These are phyloP conservation scores for Prunus campanulata DNA, from an alignment of 306 rosid species.

Conservation along the genomic window DNA sequence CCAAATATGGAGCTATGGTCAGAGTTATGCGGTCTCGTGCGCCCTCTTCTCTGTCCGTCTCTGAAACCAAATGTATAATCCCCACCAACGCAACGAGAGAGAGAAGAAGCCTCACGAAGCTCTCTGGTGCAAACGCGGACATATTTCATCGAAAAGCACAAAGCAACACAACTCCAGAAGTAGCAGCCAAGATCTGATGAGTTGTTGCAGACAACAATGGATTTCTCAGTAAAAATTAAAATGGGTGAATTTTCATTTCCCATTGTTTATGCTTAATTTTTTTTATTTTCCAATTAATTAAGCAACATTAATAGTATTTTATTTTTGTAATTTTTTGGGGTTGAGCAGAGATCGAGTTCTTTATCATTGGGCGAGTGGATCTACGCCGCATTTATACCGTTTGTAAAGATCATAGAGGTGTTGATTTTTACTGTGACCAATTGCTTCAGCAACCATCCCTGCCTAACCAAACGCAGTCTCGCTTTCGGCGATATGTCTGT, in stretches of 20 bases:
- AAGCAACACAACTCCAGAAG: not conserved
- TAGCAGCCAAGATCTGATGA: slow-evolving; percentile 1
- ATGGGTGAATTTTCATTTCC: not conserved
- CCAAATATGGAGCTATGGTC: too few relatives aligned
- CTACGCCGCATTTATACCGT: too few relatives aligned
- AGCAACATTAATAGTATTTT: not conserved
- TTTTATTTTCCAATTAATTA: not conserved
- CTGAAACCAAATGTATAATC: not conserved
- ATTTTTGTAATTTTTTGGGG: not conserved
- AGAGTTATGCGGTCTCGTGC: too few relatives aligned
- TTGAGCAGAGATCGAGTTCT: too few relatives aligned
- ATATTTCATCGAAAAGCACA: not conserved
- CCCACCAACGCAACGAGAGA: too few relatives aligned
- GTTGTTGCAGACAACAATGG: slow-evolving; percentile 15
- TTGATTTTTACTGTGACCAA: too few relatives aligned
- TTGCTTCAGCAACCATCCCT: too few relatives aligned
- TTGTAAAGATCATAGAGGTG: too few relatives aligned
- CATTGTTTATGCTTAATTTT: not conserved
- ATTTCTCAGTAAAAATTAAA: slow-evolving; percentile 20
- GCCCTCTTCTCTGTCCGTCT: not conserved
- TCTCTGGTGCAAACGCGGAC: not conserved
- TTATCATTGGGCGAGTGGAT: too few relatives aligned
- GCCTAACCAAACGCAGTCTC: too few relatives aligned
- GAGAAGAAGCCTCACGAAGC: not conserved
- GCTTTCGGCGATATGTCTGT: too few relatives aligned